Base-by-base conservation (phyloP, 2,329 filamentous ascomycete genomes). In the Sordariomycetes sp. region DNA sequence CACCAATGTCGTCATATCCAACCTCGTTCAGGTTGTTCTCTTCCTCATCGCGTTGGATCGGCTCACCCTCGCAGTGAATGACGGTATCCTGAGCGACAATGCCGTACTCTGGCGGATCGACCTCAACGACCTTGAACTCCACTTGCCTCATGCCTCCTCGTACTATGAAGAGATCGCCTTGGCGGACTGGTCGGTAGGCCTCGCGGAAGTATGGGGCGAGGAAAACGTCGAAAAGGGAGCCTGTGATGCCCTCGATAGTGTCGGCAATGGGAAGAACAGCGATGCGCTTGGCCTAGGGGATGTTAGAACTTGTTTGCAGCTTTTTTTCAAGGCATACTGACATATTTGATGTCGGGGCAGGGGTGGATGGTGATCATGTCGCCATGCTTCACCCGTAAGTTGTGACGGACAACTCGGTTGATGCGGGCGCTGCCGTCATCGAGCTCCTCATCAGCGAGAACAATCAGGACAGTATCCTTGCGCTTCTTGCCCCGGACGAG, bases 281-380 rank as follows among this genome's bases (percentile, higher is more conserved):
- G 58, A 98, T 95, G 54, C 92, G 86, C 76, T 98, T 98, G 64
- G 93, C 92, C 88, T 94, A 43, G 34, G 38, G 16, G 14, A 33
- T 35, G 48, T 50, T 41, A 44, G 46, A 48, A 46, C 27, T 25
- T 6, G 29, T 11, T 18, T 18, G 8, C 10, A n/a, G n/a, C 12
- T 44, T 30, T 4, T 3, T 8, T 6, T 14, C 11, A 21, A 11
- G 18, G 28, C n/a, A 28, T 37, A 76, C 86, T 61, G 64, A 94
- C 88, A 62, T 98, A 98, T 94, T 98, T 98, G 72, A 98, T 98
- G 62, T 98, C 92, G 14, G 92, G 90, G 70, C 92, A 98, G 36
- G 93, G 79, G 66, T 96, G 87, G 44, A 98, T 87, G 41, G 88
- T 95, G 64, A 98, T 82, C 56, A 96, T 85, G 58, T 98, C 92